These are phyloP conservation scores for Colletotrichum scovillei DNA, from an alignment of 2,329 filamentous ascomycete genomes.

Conservation along the genomic window DNA sequence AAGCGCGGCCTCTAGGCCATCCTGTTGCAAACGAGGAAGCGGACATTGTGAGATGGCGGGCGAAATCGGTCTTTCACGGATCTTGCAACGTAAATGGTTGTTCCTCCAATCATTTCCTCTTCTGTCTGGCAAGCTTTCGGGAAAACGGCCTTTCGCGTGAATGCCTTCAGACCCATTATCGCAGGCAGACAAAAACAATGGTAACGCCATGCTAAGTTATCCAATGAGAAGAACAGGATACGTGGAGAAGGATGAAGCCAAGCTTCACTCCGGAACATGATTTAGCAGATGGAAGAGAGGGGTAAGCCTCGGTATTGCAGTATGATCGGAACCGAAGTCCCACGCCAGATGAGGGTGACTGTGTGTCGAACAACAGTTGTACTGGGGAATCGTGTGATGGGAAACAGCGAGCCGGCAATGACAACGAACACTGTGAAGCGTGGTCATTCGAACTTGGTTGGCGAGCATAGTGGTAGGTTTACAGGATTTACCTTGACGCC, in stretches of 20 bases:
- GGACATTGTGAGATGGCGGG: background rate
- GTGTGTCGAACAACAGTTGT: background rate
- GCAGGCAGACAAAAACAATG: background rate
- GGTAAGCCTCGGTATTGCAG: background rate
- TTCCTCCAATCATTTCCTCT: background rate
- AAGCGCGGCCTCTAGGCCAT: background rate
- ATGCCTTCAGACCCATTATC: background rate
- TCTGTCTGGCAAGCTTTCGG: background rate
- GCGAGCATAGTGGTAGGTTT: background rate
- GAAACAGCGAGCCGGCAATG: background rate
- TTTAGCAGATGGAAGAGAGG: background rate
- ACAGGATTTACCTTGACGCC: background rate
- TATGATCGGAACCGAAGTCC: background rate
- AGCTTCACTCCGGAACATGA: background rate
- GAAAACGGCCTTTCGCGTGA: background rate
- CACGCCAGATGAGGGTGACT: background rate
- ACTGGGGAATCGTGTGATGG: background rate
- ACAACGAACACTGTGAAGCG: background rate
- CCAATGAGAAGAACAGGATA: background rate
- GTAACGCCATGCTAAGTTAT: background rate
- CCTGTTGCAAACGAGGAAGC: background rate
- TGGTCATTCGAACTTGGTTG: background rate
- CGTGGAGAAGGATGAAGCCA: background rate
- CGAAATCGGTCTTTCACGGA: background rate
- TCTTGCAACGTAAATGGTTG: background rate